Percentiles rank a stretch among this genome's conserved stretches.
Conservation (phyloP, 345 rosid genomes). For the Pistacia vera region DNA sequence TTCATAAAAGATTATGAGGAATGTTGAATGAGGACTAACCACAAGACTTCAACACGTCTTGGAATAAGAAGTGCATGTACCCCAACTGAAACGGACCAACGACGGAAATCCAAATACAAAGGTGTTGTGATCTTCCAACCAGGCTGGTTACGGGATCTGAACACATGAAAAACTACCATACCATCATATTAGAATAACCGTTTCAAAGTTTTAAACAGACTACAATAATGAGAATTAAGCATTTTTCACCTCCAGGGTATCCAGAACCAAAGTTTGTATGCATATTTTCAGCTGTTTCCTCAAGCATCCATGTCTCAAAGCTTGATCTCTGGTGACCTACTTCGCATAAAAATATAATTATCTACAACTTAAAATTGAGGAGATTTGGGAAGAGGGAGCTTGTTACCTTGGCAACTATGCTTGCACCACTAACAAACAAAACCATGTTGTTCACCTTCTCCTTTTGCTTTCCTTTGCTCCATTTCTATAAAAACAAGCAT, state of each 20-base stretch:
- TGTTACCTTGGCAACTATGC: slow-evolving; percentile 93
- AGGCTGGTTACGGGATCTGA: slow-evolving; percentile 90
- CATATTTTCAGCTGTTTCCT: slow-evolving; percentile 76
- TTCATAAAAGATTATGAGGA: not conserved
- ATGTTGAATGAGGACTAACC: slow-evolving; percentile 52
- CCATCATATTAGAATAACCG: slow-evolving; percentile 4
- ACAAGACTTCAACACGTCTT: slow-evolving; percentile 68
- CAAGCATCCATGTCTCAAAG: slow-evolving; percentile 76
- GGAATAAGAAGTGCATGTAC: slow-evolving; percentile 73
- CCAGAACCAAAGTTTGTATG: slow-evolving; percentile 88
- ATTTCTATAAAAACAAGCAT: slow-evolving; percentile 35
- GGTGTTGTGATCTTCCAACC: slow-evolving; percentile 77
- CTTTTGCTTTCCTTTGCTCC: slow-evolving; percentile 72
- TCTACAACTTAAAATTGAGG: not conserved
- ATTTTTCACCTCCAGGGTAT: slow-evolving; percentile 84
- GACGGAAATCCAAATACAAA: slow-evolving; percentile 88
- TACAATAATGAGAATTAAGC: not conserved
- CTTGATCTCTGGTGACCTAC: slow-evolving; percentile 93
- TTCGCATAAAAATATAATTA: slow-evolving; percentile 9
- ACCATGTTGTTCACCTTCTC: slow-evolving; percentile 66
- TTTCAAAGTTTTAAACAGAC: not conserved
- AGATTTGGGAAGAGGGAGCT: slow-evolving; percentile 2
- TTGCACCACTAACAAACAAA: slow-evolving; percentile 83
- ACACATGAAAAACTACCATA: slow-evolving; percentile 25
- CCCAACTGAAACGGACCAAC: slow-evolving; percentile 96